A percentile compares a stretch with the other conserved stretches of the same genome.
Conservation (phyloP, 2,329 filamentous ascomycete species). For the Fusarium sp. region DNA sequence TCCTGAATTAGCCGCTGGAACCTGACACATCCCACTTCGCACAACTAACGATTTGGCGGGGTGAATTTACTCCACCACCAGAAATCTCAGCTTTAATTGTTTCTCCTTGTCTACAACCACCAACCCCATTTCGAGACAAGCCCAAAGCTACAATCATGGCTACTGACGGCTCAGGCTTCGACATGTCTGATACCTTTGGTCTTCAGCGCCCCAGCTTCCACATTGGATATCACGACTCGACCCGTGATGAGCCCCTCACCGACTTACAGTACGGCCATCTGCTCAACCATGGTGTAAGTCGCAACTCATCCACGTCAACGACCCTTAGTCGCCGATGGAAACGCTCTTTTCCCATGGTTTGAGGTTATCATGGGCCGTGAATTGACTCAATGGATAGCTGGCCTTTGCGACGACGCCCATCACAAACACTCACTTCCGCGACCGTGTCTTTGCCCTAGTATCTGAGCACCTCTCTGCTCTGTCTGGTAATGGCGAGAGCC, state of each 20-base stretch:
- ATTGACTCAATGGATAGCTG: conserved; percentile 68
- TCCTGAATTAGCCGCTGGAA: neutral
- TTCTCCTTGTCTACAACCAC: conserved; percentile 15
- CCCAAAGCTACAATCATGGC: conserved; percentile 42
- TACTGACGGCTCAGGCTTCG: conserved; percentile 41
- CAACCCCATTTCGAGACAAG: conserved; percentile 5
- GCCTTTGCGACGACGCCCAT: conserved; percentile 84
- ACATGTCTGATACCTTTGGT: conserved; percentile 48
- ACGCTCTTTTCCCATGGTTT: neutral
- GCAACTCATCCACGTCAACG: conserved; percentile 19
- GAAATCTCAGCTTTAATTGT: conserved; percentile 47
- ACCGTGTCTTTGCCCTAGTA: conserved; percentile 75
- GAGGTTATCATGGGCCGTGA: conserved; percentile 9
- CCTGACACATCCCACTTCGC: conserved; percentile 31
- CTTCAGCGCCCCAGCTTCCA: conserved; percentile 69
- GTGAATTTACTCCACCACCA: conserved; percentile 49
- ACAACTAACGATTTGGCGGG: conserved; percentile 46
- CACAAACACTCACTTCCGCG: conserved; percentile 80
- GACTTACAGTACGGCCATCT: conserved; percentile 77
- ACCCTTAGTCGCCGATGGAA: neutral
- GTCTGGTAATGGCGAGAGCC: conserved; percentile 57
- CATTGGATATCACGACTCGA: conserved; percentile 81
- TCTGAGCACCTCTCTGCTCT: conserved; percentile 67
- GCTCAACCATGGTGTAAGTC: conserved; percentile 77
- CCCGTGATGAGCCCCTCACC: conserved; percentile 71